These are phyloP conservation scores for Neonectria hederae DNA, from an alignment of 2,329 filamentous ascomycete genomes.

Conservation along the genomic window DNA sequence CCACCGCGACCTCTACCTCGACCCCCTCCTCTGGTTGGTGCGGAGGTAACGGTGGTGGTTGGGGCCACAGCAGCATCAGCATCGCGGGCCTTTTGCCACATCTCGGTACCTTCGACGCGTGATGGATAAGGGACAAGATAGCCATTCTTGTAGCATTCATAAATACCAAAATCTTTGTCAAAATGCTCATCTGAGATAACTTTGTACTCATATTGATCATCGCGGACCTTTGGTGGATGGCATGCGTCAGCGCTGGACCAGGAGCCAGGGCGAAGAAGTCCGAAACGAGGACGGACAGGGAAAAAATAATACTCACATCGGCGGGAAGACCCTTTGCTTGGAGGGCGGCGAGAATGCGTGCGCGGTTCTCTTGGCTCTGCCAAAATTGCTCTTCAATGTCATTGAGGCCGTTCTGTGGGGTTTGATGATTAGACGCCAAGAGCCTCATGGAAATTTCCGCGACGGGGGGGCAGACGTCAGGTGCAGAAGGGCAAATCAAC, in stretches of 20 bases:
- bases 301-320: constrained; percentile 55
- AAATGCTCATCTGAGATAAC: constrained; percentile 56
- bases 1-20: constrained; percentile 47
- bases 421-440: constrained; percentile 31
- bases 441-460: constrained; percentile 37
- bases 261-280: constrained; percentile 24
- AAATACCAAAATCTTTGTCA: constrained; percentile 55
- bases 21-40: constrained; percentile 41
- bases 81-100: constrained; percentile 51
- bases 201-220: constrained; percentile 58
- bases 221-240: constrained; percentile 46
- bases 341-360: constrained; percentile 57
- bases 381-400: constrained; percentile 54
- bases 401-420: constrained; percentile 49
- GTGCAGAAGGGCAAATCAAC: constrained; percentile 36
- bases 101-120: constrained; percentile 54
- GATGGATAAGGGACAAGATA: constrained; percentile 57
- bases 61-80: constrained; percentile 50
- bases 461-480: constrained; percentile 25
- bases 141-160: constrained; percentile 53
- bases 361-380: constrained; percentile 57
- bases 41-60: constrained; percentile 34
- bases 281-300: constrained; percentile 31
- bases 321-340: constrained; percentile 55
- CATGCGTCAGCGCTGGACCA: constrained; percentile 32